Percentiles rank a stretch among this genome's conserved stretches.
phyloP scores from a whole-genome alignment of 2,329 filamentous ascomycete species.

The Pseudogymnoascus verrucosus region DNA sequence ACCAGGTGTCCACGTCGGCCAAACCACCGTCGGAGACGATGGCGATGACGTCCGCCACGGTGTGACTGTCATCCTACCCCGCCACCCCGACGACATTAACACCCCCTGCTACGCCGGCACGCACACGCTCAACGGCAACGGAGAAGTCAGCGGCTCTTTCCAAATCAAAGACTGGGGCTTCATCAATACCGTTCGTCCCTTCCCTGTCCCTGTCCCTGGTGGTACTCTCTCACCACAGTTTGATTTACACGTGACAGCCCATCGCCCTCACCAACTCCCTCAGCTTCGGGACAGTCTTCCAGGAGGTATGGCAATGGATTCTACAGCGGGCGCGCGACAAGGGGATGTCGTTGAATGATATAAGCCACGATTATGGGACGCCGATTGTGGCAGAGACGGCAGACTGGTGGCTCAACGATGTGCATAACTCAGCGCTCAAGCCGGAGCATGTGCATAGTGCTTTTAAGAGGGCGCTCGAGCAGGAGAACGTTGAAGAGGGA shows the following conservation, averaged over 20 bases:
- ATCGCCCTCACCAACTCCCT: conserved; percentile 32
- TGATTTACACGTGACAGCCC: conserved; percentile 15
- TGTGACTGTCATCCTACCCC: conserved; percentile 25
- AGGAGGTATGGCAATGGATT: conserved; percentile 23
- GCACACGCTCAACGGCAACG: conserved; percentile 25
- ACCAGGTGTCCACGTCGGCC: conserved; percentile 24
- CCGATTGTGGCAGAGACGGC: conserved; percentile 57
- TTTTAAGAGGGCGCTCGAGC: conserved; percentile 42
- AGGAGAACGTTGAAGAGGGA: conserved; percentile 47
- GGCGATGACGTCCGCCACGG: conserved; percentile 21
- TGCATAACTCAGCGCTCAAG: conserved; percentile 45
- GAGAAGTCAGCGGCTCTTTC: conserved; percentile 24
- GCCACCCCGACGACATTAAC: conserved; percentile 21
- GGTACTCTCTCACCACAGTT: background rate
- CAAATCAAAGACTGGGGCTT: conserved; percentile 26
- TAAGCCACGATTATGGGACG: conserved; percentile 27
- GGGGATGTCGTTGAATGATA: conserved; percentile 13
- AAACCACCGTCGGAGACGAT: conserved; percentile 23
- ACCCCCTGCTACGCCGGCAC: conserved; percentile 25
- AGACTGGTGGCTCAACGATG: conserved; percentile 53
- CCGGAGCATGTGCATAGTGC: conserved; percentile 46
- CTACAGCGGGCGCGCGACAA: conserved; percentile 18
- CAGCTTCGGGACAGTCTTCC: conserved; percentile 30
- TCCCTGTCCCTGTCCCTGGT: background rate
- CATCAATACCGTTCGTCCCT: conserved; percentile 21